Percentiles rank a stretch among this genome's conserved stretches.
phyloP scores from a whole-genome alignment of 2,329 filamentous ascomycete species.

The Diatrype stigma region DNA sequence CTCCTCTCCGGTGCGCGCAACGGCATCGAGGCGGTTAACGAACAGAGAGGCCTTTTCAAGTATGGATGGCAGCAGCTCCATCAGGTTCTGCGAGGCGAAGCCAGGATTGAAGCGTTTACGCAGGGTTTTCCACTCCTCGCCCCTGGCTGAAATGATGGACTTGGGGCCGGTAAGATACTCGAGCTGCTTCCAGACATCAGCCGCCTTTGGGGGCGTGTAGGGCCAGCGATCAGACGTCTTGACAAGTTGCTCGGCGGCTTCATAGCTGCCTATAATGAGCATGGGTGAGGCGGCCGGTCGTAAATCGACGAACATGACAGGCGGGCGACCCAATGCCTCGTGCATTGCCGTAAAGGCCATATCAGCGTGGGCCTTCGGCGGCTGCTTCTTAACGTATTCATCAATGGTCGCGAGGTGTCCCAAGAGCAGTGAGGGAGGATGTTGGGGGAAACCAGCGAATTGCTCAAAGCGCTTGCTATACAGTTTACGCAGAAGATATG shows the following conservation, averaged over 20 bases:
- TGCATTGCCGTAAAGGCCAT: conserved; percentile 20
- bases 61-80: conserved; percentile 10
- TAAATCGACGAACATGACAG: conserved; percentile 31
- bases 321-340: conserved; percentile 27
- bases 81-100: conserved; percentile 11
- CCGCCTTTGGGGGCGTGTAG: conserved; percentile 29
- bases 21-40: conserved; percentile 6
- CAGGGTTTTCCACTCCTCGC: conserved; percentile 9
- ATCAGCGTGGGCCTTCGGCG: background rate
- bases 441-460: conserved; percentile 2
- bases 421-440: conserved; percentile 1
- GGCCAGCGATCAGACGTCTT: conserved; percentile 26
- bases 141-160: background rate
- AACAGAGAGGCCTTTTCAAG: conserved; percentile 11
- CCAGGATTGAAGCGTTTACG: conserved; percentile 9
- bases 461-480: conserved; percentile 1
- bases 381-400: background rate
- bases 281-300: conserved; percentile 21
- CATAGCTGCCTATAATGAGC: too few species aligned
- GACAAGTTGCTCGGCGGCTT: conserved; percentile 32
- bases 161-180: conserved; percentile 1
- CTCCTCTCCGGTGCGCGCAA: conserved; percentile 4
- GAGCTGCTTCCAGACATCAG: conserved; percentile 2
- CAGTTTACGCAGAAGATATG: background rate
- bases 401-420: conserved; percentile 3